Conservation (phyloP, 768 basidiomycete genomes). For the Mycena rosella region DNA sequence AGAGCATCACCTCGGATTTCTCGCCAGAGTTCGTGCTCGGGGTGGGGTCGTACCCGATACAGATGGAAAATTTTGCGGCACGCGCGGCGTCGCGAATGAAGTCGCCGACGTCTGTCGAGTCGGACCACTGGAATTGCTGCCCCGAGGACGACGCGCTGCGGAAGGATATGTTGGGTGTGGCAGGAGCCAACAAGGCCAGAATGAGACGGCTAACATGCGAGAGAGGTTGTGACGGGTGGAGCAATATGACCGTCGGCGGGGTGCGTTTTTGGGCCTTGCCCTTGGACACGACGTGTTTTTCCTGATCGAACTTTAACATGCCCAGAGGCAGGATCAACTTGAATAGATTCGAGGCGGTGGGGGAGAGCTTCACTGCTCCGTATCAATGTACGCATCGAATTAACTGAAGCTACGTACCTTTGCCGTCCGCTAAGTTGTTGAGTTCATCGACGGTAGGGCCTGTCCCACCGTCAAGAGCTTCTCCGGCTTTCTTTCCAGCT, state of each 20-base stretch:
- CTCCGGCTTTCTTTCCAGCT: slow-evolving; percentile 22
- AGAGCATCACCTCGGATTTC: slow-evolving; percentile 46
- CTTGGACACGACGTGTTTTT: slow-evolving; percentile 18
- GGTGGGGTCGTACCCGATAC: slow-evolving; percentile 47
- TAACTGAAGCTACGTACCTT: slow-evolving; percentile 2
- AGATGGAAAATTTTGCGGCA: slow-evolving; percentile 65
- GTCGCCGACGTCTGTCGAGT: slow-evolving; percentile 74
- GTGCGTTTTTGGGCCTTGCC: slow-evolving; percentile 16
- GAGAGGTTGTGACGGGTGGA: slow-evolving; percentile 78
- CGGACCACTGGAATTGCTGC: slow-evolving; percentile 66
- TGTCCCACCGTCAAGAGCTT: slow-evolving; percentile 7
- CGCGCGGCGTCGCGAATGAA: slow-evolving; percentile 75
- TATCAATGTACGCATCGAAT: too few relatives aligned
- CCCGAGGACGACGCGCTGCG: slow-evolving; percentile 50
- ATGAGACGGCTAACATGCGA: slow-evolving; percentile 74
- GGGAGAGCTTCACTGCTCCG: too few relatives aligned
- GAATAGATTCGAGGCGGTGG: slow-evolving; percentile 75
- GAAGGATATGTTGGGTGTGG: slow-evolving; percentile 58
- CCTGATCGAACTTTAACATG: slow-evolving; percentile 36
- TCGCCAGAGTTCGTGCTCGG: slow-evolving; percentile 12
- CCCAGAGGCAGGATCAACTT: slow-evolving; percentile 71
- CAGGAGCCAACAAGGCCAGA: slow-evolving; percentile 54
- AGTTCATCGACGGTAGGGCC: slow-evolving; percentile 10
- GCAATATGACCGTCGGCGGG: slow-evolving; percentile 67
- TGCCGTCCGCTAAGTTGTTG: slow-evolving; percentile 16